phyloP scores from a whole-genome alignment of 495 filamentous ascomycete genomes.

The Annulohypoxylon bovei region DNA sequence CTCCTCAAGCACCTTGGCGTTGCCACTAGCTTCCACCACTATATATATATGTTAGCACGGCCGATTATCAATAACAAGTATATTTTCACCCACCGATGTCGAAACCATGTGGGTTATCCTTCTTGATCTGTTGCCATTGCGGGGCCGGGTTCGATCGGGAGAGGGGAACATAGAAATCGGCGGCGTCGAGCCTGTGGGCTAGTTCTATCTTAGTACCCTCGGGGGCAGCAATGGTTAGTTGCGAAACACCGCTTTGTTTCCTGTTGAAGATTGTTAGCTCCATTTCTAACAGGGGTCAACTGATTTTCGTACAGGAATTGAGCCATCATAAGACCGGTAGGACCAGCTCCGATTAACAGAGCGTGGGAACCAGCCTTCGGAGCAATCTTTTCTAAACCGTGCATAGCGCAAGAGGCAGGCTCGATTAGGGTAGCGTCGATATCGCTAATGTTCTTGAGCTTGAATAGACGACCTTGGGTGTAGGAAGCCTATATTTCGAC shows the following conservation, averaged over 20 bases:
- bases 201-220: slow-evolving; percentile 75
- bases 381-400: slow-evolving; percentile 77
- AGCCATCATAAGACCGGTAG: slow-evolving; percentile 66
- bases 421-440: slow-evolving; percentile 78
- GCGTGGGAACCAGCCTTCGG: slow-evolving; percentile 74
- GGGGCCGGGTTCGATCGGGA: slow-evolving; percentile 63
- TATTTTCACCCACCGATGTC: slow-evolving; percentile 63
- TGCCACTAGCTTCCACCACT: slow-evolving; percentile 69
- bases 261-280: slow-evolving; percentile 27
- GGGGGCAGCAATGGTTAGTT: slow-evolving; percentile 73
- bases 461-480: slow-evolving; percentile 71
- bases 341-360: slow-evolving; percentile 74
- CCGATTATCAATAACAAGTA: slow-evolving; percentile 23
- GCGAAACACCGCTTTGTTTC: slow-evolving; percentile 67
- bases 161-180: slow-evolving; percentile 71
- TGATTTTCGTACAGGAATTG: slow-evolving; percentile 41
- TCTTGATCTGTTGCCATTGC: slow-evolving; percentile 70
- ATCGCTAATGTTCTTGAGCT: slow-evolving; percentile 74
- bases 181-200: slow-evolving; percentile 72
- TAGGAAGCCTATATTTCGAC: slow-evolving; percentile 47
- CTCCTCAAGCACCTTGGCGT: slow-evolving; percentile 72
- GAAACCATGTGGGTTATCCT: slow-evolving; percentile 75
- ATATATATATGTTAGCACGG: slow-evolving; percentile 23
- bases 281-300: not conserved
- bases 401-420: slow-evolving; percentile 75